phyloP scores from a whole-genome alignment of 2,329 filamentous ascomycete species.

The Eutypa lata region DNA sequence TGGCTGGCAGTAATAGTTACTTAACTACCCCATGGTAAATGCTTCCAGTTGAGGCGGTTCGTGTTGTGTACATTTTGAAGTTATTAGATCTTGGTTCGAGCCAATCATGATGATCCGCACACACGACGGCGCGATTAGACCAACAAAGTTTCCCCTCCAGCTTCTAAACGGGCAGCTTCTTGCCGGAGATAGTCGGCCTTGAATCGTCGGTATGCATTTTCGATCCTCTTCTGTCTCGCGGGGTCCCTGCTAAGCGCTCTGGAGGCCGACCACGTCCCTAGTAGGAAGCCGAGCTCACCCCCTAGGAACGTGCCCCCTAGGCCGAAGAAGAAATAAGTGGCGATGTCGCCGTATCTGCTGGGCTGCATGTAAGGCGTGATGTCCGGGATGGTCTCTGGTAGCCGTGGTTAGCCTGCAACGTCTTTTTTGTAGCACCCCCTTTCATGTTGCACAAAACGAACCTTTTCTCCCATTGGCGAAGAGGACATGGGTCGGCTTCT shows the following conservation, averaged over 20 bases:
- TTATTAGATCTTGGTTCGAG: no score
- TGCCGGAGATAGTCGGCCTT: slow-evolving; percentile 60
- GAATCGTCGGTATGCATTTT: slow-evolving; percentile 61
- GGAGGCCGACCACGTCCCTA: slow-evolving; percentile 52
- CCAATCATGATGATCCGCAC: no score
- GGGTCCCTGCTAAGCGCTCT: slow-evolving; percentile 52
- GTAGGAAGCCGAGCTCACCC: slow-evolving; percentile 60
- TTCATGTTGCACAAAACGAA: slow-evolving; percentile 23
- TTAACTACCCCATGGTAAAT: no score
- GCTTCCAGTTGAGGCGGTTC: no score
- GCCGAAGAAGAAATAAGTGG: slow-evolving; percentile 61
- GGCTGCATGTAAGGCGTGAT: slow-evolving; percentile 56
- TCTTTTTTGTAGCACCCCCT: neutral
- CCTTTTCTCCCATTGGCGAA: slow-evolving; percentile 60
- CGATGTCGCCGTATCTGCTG: slow-evolving; percentile 55
- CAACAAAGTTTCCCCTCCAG: slow-evolving; percentile 11
- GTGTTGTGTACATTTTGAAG: no score
- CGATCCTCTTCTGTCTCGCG: slow-evolving; percentile 53
- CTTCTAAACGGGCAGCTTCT: slow-evolving; percentile 55
- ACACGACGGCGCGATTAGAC: no score
- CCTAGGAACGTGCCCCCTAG: slow-evolving; percentile 61
- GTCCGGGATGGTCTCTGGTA: slow-evolving; percentile 57
- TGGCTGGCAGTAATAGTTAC: no score
- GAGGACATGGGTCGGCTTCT: slow-evolving; percentile 59
- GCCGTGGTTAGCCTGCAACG: neutral